A percentile compares a stretch with the other conserved stretches of the same genome.
Conservation (phyloP, 306 rosid species). For the Rubus idaeus region DNA sequence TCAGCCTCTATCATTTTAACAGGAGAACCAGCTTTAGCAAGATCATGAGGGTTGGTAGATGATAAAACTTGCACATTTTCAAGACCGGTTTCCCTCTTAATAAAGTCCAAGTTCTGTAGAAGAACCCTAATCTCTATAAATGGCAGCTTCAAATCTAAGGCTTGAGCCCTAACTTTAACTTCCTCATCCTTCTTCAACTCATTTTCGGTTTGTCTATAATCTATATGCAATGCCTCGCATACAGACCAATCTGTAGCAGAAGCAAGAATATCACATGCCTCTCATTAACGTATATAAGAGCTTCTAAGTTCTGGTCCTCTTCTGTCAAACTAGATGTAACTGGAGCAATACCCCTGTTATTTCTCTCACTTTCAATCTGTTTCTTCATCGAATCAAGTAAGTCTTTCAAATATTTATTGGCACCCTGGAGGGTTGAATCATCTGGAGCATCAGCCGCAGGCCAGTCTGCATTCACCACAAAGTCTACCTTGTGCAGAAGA, state of each 20-base stretch:
- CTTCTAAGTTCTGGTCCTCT: slow-evolving; percentile 41
- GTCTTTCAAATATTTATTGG: slow-evolving; percentile 79
- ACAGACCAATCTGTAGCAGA: slow-evolving; percentile 35
- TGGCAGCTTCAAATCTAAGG: slow-evolving; percentile 72
- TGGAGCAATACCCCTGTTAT: slow-evolving; percentile 56
- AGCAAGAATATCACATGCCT: slow-evolving; percentile 56
- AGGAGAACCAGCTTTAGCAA: slow-evolving; percentile 63
- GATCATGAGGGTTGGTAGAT: slow-evolving; percentile 51
- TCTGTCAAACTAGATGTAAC: slow-evolving; percentile 38
- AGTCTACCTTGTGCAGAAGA: slow-evolving; percentile 33
- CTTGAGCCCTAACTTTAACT: slow-evolving; percentile 57
- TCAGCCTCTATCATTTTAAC: slow-evolving; percentile 50
- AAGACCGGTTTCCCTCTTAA: slow-evolving; percentile 71
- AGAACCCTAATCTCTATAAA: slow-evolving; percentile 86
- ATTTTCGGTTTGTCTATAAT: slow-evolving; percentile 58
- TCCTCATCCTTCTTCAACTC: slow-evolving; percentile 74
- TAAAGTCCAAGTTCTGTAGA: slow-evolving; percentile 65
- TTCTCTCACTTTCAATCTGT: slow-evolving; percentile 62
- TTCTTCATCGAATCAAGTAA: slow-evolving; percentile 71
- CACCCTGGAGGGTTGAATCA: neutral
- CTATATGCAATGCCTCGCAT: slow-evolving; percentile 45
- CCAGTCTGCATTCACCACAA: neutral
- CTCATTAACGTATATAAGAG: slow-evolving; percentile 74
- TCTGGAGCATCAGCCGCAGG: neutral
- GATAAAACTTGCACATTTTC: slow-evolving; percentile 66